phyloP scores from a whole-genome alignment of 2,329 filamentous ascomycete genomes.

The Aspergillus oerlinghausenensis region DNA sequence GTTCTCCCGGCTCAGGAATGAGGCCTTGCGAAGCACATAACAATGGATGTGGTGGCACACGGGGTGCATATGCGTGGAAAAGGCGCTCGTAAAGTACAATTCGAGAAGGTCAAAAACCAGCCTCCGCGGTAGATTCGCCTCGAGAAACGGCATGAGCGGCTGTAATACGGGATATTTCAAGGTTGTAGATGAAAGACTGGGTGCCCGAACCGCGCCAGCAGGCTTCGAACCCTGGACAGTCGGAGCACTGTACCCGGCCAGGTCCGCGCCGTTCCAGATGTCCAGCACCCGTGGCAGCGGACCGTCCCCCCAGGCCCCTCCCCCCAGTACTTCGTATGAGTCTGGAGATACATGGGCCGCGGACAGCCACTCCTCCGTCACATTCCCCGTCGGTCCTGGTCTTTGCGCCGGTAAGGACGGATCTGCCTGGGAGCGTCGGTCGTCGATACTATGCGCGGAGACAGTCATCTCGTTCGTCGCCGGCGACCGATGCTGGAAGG shows the following conservation, averaged over 20 bases:
- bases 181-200: slow-evolving; percentile 24
- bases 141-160: slow-evolving; percentile 75
- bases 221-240: slow-evolving; percentile 52
- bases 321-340: slow-evolving; percentile 28
- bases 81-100: slow-evolving; percentile 85
- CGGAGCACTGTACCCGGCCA: slow-evolving; percentile 35
- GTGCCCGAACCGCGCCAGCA: slow-evolving; percentile 51
- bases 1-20: slow-evolving; percentile 75
- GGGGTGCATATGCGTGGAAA: slow-evolving; percentile 80
- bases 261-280: slow-evolving; percentile 28
- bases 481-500: slow-evolving; percentile 24
- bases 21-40: slow-evolving; percentile 81
- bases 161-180: slow-evolving; percentile 81
- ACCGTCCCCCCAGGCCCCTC: slow-evolving; percentile 21
- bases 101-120: slow-evolving; percentile 86
- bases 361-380: slow-evolving; percentile 32
- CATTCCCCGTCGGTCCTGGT: slow-evolving; percentile 17
- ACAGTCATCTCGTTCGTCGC: slow-evolving; percentile 24
- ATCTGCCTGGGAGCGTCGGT: slow-evolving; percentile 21
- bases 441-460: slow-evolving; percentile 28
- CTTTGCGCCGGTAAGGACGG: slow-evolving; percentile 16
- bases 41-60: slow-evolving; percentile 86
- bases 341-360: slow-evolving; percentile 29
- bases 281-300: slow-evolving; percentile 27
- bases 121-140: slow-evolving; percentile 69